Evolutionary conservation across 106 monocot genomes (phyloP), one percentile per base, ranked within the genome.

Genomic region (Cymbidium sinense): DNA sequence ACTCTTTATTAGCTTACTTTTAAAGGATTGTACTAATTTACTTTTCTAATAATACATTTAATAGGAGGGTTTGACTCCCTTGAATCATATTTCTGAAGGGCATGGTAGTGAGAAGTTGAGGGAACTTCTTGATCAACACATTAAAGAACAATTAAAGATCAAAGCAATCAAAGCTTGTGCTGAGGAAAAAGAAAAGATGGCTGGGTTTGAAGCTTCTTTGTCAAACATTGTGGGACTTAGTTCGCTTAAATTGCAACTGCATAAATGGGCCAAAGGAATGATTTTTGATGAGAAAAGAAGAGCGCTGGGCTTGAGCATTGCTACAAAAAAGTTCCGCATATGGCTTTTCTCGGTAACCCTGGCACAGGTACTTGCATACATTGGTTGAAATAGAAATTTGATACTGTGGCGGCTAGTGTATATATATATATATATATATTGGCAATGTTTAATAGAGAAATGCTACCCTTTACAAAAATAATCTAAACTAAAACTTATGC

Each of bases 271-370:
- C 20, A 92, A 81, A 79, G 98, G 98, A 72, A 92, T 94, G 94
- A 79, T 98, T 76, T n/a, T 98, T 81, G 98, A 98, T 83, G 98
- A 98, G 84, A 92, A 94, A 81, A 79, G 98, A 76, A 85, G 92
- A 67, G 74, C 87, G n/a, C n/a, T n/a, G 65, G 98, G 92, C n/a
- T 88, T 98, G 55, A 87, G 64, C 25, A 85, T 98, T 52, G 85
- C 89, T 35, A 61, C 77, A 37, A 91, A 92, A 94, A 78, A 62
- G 80, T 87, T 44, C 94, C 94, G 6, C 98, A 98, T 62, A 98
- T 98, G 98, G 98, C 98, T 62, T 98, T 98, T 77, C 87, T n/a
- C n/a, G n/a, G 98, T 36, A 98, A 88, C 71, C 98, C n/a, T n/a
- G n/a, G 94, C 98, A 79, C 94, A 94, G 94, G 88, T 70, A n/a